Conservation (phyloP, 169 alveolate genomes). For the Plasmodium relictum region DNA sequence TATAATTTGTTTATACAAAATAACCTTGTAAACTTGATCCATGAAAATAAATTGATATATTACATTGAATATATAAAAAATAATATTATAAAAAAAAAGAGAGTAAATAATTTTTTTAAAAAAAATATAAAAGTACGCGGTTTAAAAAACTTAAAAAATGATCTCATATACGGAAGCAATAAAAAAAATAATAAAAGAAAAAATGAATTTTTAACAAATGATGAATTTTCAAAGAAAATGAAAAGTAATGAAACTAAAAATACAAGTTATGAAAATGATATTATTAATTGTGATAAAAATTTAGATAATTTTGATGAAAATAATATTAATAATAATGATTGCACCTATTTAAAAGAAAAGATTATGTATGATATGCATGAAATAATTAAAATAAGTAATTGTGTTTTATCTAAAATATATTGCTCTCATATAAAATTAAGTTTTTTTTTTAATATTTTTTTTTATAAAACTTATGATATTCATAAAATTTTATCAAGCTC, state of each 20-base stretch:
- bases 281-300: not conserved
- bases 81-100: not conserved
- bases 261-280: not conserved
- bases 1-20: constrained; percentile 34
- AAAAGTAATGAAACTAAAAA: not conserved
- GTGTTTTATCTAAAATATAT: constrained; percentile 60
- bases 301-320: not conserved
- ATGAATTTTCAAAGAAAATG: not conserved
- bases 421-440: constrained; percentile 65
- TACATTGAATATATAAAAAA: constrained; percentile 36
- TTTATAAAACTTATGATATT: constrained; percentile 47
- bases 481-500: constrained; percentile 39
- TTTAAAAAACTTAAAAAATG: not conserved
- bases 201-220: not conserved
- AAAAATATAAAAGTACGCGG: not conserved
- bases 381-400: constrained; percentile 20
- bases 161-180: not conserved
- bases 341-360: constrained; percentile 6
- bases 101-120: not conserved
- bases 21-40: constrained; percentile 20
- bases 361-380: constrained; percentile 39
- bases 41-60: constrained; percentile 60
- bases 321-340: not conserved
- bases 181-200: not conserved
- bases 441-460: constrained; percentile 44